A percentile compares a stretch with the other conserved stretches of the same genome.
phyloP scores from a whole-genome alignment of 129 eudicot species.

The Pittosporum tobira region DNA sequence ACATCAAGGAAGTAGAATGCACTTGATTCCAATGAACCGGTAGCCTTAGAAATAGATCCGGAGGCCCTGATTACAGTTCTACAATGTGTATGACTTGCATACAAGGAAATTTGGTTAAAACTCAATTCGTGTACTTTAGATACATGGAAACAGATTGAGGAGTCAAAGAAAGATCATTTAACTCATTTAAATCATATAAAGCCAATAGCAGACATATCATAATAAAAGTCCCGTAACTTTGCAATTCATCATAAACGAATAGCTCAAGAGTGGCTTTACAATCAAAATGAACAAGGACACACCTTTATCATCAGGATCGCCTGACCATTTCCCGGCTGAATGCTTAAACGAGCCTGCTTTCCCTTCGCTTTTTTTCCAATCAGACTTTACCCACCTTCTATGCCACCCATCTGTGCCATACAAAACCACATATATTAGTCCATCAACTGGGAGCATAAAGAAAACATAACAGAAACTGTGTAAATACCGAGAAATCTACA shows the following conservation, averaged over 20 bases:
- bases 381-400: constrained; percentile 90
- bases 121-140: too few relatives aligned
- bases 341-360: constrained; percentile 98
- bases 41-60: too few relatives aligned
- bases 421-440: constrained; percentile 5
- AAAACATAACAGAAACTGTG: background rate
- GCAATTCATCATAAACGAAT: background rate
- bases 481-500: background rate
- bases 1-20: too few relatives aligned
- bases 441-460: background rate
- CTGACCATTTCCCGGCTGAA: constrained; percentile 94
- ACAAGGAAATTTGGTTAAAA: too few relatives aligned
- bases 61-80: too few relatives aligned
- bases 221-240: too few relatives aligned
- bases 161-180: background rate
- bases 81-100: too few relatives aligned
- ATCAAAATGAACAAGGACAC: constrained; percentile 4
- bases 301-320: constrained; percentile 97
- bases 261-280: background rate
- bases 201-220: too few relatives aligned
- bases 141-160: background rate
- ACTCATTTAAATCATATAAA: too few relatives aligned
- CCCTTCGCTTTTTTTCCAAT: constrained; percentile 93
- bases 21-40: too few relatives aligned
- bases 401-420: constrained; percentile 81